These are phyloP conservation scores for Ogataea naganishii DNA, from an alignment of 805 yeast genomes.

Conservation along the genomic window DNA sequence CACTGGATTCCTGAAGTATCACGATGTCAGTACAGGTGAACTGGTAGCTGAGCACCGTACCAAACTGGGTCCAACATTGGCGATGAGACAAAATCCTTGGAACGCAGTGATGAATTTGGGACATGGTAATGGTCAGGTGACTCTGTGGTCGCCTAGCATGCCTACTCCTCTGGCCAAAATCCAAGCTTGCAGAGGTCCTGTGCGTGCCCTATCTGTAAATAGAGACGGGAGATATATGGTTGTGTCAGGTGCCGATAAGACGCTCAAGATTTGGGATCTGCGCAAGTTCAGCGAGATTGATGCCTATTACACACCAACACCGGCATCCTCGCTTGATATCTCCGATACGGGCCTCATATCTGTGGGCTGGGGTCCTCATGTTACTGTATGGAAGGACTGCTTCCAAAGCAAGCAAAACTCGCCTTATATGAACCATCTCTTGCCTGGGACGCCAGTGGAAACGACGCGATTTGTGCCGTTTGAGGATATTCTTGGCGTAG, in stretches of 20 bases:
- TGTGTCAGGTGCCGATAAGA: constrained; percentile 79
- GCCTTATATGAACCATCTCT: constrained; percentile 88
- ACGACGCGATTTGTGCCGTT: constrained; percentile 77
- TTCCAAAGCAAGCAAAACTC: constrained; percentile 59
- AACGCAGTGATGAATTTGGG: constrained; percentile 94
- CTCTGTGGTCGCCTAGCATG: constrained; percentile 90
- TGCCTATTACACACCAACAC: constrained; percentile 68
- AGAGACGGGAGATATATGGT: constrained; percentile 94
- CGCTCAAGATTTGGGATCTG: constrained; percentile 87
- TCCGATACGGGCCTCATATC: constrained; percentile 84
- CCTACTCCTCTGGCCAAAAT: constrained; percentile 77
- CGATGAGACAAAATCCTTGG: constrained; percentile 89
- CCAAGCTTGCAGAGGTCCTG: constrained; percentile 78
- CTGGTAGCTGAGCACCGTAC: constrained; percentile 79
- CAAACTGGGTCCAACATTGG: constrained; percentile 81
- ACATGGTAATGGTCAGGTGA: constrained; percentile 84
- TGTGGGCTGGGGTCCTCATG: constrained; percentile 94
- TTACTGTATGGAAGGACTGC: constrained; percentile 88
- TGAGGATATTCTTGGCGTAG: constrained; percentile 92
- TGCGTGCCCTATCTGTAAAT: constrained; percentile 76
- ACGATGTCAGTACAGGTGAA: constrained; percentile 90
- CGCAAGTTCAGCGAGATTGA: constrained; percentile 74
- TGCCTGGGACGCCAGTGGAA: constrained; percentile 69
- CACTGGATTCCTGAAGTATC: constrained; percentile 83
- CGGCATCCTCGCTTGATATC: constrained; percentile 68